Percentiles rank a stretch among this genome's conserved stretches.
phyloP scores from a whole-genome alignment of 768 basidiomycete species.

The Suillus paluster region DNA sequence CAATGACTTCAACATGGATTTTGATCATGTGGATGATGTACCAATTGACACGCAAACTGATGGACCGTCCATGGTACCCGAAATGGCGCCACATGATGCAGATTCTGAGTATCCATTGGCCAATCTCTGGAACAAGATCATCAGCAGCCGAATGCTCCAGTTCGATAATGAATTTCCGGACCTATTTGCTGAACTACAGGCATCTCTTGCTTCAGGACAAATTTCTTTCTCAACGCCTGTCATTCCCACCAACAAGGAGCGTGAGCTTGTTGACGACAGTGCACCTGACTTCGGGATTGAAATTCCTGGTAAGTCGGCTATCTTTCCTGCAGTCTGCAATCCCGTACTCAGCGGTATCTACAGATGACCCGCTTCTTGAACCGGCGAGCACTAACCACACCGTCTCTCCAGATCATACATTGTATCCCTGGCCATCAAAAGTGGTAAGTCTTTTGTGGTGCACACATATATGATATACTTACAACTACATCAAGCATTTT shows the following conservation, averaged over 20 bases:
- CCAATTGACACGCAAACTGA: too few relatives aligned
- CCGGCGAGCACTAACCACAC: constrained; percentile 12
- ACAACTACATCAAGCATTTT: constrained; percentile 20
- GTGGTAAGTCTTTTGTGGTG: too few relatives aligned
- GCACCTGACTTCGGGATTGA: constrained; percentile 2
- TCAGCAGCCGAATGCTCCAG: background rate
- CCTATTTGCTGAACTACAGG: constrained; percentile 1
- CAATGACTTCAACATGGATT: background rate
- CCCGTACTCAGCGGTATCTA: background rate
- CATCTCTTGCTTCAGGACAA: background rate
- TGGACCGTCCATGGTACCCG: background rate
- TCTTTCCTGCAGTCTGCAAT: background rate
- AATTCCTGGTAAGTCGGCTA: background rate
- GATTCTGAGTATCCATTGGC: background rate
- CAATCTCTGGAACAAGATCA: background rate
- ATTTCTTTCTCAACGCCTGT: background rate
- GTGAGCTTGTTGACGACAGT: background rate
- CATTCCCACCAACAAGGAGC: background rate
- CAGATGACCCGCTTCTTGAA: background rate
- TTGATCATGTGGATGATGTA: background rate
- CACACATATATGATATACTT: too few relatives aligned
- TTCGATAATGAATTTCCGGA: background rate
- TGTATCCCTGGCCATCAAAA: too few relatives aligned
- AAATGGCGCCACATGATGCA: background rate
- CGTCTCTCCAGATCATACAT: constrained; percentile 24